Base-by-base conservation (phyloP, 768 basidiomycete genomes). In the Pisolithus microcarpus region DNA sequence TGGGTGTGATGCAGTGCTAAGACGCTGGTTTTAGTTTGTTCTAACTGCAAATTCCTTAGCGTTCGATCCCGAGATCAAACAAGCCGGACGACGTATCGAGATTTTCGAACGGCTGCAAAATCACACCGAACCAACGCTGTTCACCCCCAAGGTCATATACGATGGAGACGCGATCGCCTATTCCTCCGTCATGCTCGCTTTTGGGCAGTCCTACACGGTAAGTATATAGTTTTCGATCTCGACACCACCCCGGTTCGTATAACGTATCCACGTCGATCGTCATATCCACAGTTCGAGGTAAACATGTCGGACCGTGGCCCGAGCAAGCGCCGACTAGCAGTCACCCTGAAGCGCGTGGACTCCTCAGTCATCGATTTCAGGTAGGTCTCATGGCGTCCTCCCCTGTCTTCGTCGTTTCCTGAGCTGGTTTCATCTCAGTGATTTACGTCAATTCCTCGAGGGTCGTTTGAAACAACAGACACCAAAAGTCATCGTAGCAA, bases 151-250 rank as follows among this genome's bases (percentile, higher is more conserved):
- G 13, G 64, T 69, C 4, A 57, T 80, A 5, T 81, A 75, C 49
- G 78, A 81, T 46, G 73, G 77, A 0, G 65, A 65, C 4, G 65
- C 67, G 0, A 71, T 78, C 0, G 58, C 75, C 0, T 81, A 75
- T 36, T 64, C 73, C 0, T 66, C 72, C 0, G 56, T 49, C 0
- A 48, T 36, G 0, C 63, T 75, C 3, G 46, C 65, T 1, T 59
- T 72, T 9, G 65, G 70, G 0, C 66, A 66, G 11, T 51, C 60
- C 2, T 62, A 60, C 0, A 64, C 58, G 34, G 72, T 71, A 43
- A 45, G 68, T 57, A 36, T 18, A 38, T 19, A 34, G 34, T 34
- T 15, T 34, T 15, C 13, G 34, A 6, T 23, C 9, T 18, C 15
- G 39, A 28, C n/a, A 5, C 16, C 3, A 28, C 38, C 31, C 7